Conservation (phyloP, 169 alveolate species). For the Plasmodium inui region DNA sequence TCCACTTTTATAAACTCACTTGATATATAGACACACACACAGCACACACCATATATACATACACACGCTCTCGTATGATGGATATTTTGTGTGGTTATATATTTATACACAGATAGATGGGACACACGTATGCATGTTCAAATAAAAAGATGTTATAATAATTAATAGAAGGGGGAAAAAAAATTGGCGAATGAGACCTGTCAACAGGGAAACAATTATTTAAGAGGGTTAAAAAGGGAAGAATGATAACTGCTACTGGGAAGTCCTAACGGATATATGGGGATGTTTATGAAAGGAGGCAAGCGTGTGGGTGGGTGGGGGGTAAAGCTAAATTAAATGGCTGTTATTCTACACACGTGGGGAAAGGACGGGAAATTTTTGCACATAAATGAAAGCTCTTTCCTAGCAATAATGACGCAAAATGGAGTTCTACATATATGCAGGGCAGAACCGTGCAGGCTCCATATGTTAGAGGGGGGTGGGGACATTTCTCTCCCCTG, state of each 20-base stretch:
- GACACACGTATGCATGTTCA: not conserved
- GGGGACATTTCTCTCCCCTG: not conserved
- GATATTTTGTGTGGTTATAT: not conserved
- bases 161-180: not conserved
- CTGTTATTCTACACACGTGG: not conserved
- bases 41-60: not conserved
- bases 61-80: not conserved
- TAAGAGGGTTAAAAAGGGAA: not conserved
- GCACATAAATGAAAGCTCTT: not conserved
- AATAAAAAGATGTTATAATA: not conserved
- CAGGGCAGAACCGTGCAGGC: not conserved
- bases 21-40: not conserved
- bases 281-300: not conserved
- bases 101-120: not conserved
- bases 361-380: not conserved
- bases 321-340: not conserved
- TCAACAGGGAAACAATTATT: not conserved
- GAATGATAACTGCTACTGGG: not conserved
- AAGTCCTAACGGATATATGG: not conserved
- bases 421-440: not conserved
- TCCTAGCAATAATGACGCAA: not conserved
- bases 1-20: not conserved
- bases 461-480: not conserved
- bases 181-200: not conserved
- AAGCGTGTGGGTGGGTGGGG: no score